phyloP scores from a whole-genome alignment of 352 stramenopile species.

The Globisporangium takayamanum region DNA sequence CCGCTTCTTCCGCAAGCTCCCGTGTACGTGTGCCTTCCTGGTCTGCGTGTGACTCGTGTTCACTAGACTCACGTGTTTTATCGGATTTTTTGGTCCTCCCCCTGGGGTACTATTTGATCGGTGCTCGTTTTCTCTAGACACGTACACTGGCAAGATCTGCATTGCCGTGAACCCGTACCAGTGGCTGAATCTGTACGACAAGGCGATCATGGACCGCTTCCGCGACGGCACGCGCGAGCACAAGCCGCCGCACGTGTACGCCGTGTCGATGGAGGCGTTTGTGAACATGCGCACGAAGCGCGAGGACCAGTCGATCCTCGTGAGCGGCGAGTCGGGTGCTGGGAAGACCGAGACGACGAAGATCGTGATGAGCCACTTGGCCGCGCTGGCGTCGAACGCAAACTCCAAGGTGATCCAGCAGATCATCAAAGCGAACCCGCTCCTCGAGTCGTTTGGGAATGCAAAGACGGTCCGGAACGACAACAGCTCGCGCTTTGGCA shows the following conservation, averaged over 20 bases:
- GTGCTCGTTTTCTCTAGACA: constrained; percentile 29
- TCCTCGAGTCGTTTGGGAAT: constrained; percentile 85
- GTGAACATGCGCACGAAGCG: constrained; percentile 66
- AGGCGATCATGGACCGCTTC: constrained; percentile 61
- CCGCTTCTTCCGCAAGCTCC: constrained; percentile 70
- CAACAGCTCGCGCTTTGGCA: constrained; percentile 82
- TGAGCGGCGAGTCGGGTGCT: constrained; percentile 92
- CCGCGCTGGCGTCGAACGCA: constrained; percentile 69
- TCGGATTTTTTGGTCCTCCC: constrained; percentile 1
- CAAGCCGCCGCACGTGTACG: constrained; percentile 81
- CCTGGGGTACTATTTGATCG: too few species aligned
- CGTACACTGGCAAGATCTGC: constrained; percentile 84
- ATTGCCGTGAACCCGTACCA: constrained; percentile 88
- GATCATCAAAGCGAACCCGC: constrained; percentile 91
- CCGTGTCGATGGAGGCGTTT: constrained; percentile 83
- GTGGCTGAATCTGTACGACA: constrained; percentile 81
- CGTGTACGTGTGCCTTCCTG: constrained; percentile 37
- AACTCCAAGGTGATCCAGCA: constrained; percentile 91
- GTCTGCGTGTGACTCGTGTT: neutral
- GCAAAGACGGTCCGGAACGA: constrained; percentile 85
- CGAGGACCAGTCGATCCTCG: constrained; percentile 93
- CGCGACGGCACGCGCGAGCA: constrained; percentile 66
- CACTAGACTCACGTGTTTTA: constrained; percentile 7
- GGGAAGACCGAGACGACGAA: constrained; percentile 97
- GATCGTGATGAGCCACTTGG: constrained; percentile 93